Percentiles rank a stretch among this genome's conserved stretches.
These are phyloP conservation scores for Hypoxylon sp. DNA, from an alignment of 2,329 filamentous ascomycete species.

Conservation along the genomic window DNA sequence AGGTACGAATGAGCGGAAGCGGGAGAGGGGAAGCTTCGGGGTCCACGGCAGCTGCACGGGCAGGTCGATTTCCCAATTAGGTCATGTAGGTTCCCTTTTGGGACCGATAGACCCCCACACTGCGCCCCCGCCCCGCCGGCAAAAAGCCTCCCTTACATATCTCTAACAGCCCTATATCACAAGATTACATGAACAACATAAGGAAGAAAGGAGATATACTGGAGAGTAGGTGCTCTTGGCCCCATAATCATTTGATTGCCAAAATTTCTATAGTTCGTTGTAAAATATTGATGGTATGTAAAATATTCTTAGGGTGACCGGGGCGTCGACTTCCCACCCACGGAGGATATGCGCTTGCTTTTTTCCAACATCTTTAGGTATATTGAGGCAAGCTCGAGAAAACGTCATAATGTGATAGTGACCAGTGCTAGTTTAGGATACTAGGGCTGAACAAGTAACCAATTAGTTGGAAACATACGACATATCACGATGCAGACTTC, in stretches of 20 bases:
- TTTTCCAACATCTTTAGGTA: background rate
- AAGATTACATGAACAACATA: too few relatives aligned
- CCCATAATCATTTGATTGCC: background rate
- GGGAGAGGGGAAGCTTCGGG: constrained; percentile 5
- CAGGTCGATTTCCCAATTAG: constrained; percentile 4
- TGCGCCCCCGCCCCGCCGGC: too few relatives aligned
- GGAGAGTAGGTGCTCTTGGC: background rate
- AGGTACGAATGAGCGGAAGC: background rate
- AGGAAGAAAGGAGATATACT: too few relatives aligned
- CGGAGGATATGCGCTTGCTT: background rate
- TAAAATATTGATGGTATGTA: background rate
- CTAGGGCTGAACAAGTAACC: background rate
- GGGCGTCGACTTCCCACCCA: background rate
- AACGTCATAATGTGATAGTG: background rate
- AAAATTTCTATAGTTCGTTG: background rate
- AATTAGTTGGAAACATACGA: background rate
- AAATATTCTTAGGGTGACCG: background rate
- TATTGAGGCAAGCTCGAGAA: background rate
- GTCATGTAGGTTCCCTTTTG: background rate
- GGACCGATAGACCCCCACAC: background rate
- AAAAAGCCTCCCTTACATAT: background rate
- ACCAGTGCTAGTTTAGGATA: background rate
- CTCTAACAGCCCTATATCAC: too few relatives aligned
- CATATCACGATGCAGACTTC: too few relatives aligned
- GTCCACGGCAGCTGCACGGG: too few relatives aligned